A percentile compares a stretch with the other conserved stretches of the same genome.
Conservation (phyloP, 1,139 yeast genomes). For the Candida sp. region DNA sequence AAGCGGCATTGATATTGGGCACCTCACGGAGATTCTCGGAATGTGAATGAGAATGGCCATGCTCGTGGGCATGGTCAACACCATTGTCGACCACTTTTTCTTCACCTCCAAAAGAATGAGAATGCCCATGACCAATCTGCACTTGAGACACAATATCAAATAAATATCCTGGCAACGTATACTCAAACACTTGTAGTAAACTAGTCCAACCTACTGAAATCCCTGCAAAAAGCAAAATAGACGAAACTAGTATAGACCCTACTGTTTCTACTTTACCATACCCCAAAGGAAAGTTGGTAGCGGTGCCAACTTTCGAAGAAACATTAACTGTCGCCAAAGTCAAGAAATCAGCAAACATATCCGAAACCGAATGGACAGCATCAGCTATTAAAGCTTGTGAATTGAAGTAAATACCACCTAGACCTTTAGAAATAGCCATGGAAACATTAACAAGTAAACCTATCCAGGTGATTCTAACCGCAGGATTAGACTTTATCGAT, state of each 20-base stretch:
- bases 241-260: slow-evolving; percentile 86
- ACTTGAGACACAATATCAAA: slow-evolving; percentile 41
- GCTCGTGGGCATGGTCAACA: slow-evolving; percentile 37
- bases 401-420: slow-evolving; percentile 89
- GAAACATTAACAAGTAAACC: slow-evolving; percentile 82
- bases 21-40: slow-evolving; percentile 23
- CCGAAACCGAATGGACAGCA: slow-evolving; percentile 89
- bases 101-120: slow-evolving; percentile 26
- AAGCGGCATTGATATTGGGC: slow-evolving; percentile 87
- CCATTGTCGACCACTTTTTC: slow-evolving; percentile 5
- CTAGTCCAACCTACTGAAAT: slow-evolving; percentile 90
- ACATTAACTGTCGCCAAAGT: slow-evolving; percentile 88
- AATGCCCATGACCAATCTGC: slow-evolving; percentile 54
- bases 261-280: slow-evolving; percentile 91
- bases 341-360: slow-evolving; percentile 82
- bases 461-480: slow-evolving; percentile 89
- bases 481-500: slow-evolving; percentile 59
- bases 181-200: slow-evolving; percentile 65
- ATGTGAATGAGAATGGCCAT: slow-evolving; percentile 25
- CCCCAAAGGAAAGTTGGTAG: slow-evolving; percentile 71
- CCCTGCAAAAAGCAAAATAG: slow-evolving; percentile 83
- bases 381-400: slow-evolving; percentile 95
- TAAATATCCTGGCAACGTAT: slow-evolving; percentile 53
- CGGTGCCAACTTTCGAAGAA: slow-evolving; percentile 63
- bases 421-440: slow-evolving; percentile 82